Percentiles rank a stretch among this genome's conserved stretches.
Conservation (phyloP, 2,329 filamentous ascomycete genomes). For the Pseudogymnoascus sp. region DNA sequence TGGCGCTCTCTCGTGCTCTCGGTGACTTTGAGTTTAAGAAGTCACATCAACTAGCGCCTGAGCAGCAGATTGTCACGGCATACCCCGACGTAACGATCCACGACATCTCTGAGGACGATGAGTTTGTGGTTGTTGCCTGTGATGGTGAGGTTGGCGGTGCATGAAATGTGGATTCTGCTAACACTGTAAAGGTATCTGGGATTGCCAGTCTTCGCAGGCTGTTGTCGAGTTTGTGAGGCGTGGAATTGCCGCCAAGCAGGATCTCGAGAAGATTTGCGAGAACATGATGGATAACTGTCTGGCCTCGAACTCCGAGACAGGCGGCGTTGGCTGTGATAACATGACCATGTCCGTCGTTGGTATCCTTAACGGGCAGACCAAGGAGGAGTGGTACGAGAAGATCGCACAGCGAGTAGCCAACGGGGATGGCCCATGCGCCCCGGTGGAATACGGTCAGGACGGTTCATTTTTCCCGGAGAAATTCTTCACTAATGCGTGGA, state of each 20-base stretch:
- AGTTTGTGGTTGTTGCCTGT: constrained; percentile 89
- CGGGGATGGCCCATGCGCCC: constrained; percentile 95
- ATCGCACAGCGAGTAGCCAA: constrained; percentile 90
- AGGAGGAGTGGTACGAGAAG: constrained; percentile 98
- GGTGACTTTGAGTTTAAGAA: constrained; percentile 99
- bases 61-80: constrained; percentile 96
- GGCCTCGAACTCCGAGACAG: constrained; percentile 94
- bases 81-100: constrained; percentile 92
- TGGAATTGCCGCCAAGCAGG: constrained; percentile 93
- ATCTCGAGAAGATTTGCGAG: constrained; percentile 90
- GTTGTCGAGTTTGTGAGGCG: constrained; percentile 95
- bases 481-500: constrained; percentile 16
- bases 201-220: constrained; percentile 96
- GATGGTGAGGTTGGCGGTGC: constrained; percentile 57
- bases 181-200: constrained; percentile 77
- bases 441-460: constrained; percentile 89
- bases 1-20: constrained; percentile 92
- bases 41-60: constrained; percentile 91
- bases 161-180: constrained; percentile 15
- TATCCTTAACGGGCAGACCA: constrained; percentile 81
- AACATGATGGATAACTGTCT: constrained; percentile 99
- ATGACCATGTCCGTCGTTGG: constrained; percentile 97
- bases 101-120: constrained; percentile 85
- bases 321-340: constrained; percentile 97
- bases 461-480: constrained; percentile 14